phyloP scores from a whole-genome alignment of 257 asterid genomes.

The Lantana camara region DNA sequence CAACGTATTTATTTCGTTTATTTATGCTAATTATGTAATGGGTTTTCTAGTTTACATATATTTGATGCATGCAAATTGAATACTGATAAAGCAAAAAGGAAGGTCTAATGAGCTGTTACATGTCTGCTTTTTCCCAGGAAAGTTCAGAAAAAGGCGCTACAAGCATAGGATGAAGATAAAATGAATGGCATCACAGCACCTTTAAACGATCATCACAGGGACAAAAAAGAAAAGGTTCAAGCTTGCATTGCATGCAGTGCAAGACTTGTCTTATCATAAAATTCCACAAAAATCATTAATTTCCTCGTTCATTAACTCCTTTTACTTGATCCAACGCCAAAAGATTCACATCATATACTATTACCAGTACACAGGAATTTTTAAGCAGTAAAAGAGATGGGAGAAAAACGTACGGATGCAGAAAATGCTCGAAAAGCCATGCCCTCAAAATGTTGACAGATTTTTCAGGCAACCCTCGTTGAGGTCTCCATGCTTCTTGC shows the following conservation, averaged over 20 bases:
- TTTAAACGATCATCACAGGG: constrained; percentile 18
- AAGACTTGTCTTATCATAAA: constrained; percentile 32
- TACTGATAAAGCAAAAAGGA: no score
- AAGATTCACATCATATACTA: not conserved
- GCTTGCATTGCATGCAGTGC: not conserved
- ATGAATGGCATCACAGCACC: constrained; percentile 13
- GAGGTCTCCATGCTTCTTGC: constrained; percentile 99
- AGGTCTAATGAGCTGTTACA: no score
- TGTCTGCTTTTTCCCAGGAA: no score
- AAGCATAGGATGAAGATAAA: not conserved
- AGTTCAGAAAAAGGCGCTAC: no score
- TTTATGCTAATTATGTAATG: no score
- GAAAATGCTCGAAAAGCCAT: constrained; percentile 98
- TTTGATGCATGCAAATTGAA: no score
- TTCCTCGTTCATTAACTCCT: constrained; percentile 22
- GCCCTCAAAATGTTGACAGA: constrained; percentile 91
- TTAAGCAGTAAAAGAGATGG: not conserved
- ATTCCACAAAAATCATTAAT: constrained; percentile 31
- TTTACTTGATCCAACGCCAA: constrained; percentile 20
- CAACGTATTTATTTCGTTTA: no score
- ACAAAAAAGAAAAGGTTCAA: constrained; percentile 1
- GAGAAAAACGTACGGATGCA: constrained; percentile 78
- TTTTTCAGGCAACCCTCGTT: constrained; percentile 88
- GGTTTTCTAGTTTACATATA: no score
- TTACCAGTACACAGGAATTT: no score